Conservation (phyloP, 139 green algal genomes). For the Chara braunii region DNA sequence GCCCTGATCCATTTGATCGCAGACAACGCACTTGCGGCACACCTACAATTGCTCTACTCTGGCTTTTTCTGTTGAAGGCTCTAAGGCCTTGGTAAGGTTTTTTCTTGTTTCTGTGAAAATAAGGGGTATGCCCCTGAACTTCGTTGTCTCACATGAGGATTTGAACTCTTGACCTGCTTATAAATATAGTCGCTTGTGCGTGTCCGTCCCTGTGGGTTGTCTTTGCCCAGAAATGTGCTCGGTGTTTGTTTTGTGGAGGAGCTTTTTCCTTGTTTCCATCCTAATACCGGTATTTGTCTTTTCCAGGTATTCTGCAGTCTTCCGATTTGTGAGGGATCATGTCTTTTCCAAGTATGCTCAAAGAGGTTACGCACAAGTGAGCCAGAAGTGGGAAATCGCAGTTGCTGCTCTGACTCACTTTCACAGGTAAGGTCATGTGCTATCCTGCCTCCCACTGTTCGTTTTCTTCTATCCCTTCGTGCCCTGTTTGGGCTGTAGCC, state of each 20-base stretch:
- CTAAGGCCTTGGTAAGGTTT: too few relatives aligned
- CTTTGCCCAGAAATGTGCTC: too few relatives aligned
- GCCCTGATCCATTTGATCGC: too few relatives aligned
- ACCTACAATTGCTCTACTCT: too few relatives aligned
- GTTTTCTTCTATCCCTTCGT: too few relatives aligned
- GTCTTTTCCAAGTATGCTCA: slow-evolving; percentile 27
- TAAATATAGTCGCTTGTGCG: not conserved
- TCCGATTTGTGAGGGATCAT: slow-evolving; percentile 23
- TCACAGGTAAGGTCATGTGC: too few relatives aligned
- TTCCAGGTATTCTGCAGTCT: slow-evolving; percentile 14
- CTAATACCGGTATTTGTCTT: not conserved
- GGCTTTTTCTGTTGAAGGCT: too few relatives aligned
- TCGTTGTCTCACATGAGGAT: not conserved
- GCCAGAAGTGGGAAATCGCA: slow-evolving; percentile 26
- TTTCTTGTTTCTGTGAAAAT: not conserved
- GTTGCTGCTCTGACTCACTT: slow-evolving; percentile 30
- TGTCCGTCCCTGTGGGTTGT: not conserved
- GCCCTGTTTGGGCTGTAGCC: too few relatives aligned
- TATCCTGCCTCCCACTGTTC: too few relatives aligned
- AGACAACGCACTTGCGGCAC: too few relatives aligned
- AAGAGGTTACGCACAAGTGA: not conserved
- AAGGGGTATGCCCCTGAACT: not conserved
- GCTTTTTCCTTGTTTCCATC: too few relatives aligned
- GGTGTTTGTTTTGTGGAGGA: too few relatives aligned
- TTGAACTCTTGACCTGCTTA: not conserved